These are phyloP conservation scores for Aspergillus conjunctus DNA, from an alignment of 495 filamentous ascomycete genomes.

Conservation along the genomic window DNA sequence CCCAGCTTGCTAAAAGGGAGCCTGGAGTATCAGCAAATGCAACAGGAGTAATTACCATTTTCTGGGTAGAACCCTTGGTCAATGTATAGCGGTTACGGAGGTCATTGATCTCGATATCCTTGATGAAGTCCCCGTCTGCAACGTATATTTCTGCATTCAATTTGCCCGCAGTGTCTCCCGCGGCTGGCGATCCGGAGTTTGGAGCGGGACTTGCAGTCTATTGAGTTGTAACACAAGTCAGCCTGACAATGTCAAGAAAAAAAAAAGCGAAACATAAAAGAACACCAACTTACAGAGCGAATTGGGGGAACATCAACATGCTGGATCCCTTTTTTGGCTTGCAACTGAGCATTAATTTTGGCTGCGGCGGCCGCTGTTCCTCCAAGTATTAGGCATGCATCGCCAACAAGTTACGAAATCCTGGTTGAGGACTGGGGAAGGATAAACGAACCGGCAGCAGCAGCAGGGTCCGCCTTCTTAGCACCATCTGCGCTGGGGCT, in stretches of 20 bases:
- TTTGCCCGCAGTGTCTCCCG: conserved; percentile 54
- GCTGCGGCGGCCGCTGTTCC: conserved; percentile 82
- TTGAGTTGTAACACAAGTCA: conserved; percentile 7
- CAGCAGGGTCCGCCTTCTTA: conserved; percentile 68
- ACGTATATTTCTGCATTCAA: conserved; percentile 89
- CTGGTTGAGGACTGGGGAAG: not conserved
- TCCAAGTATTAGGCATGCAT: conserved; percentile 7
- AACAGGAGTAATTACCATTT: conserved; percentile 95
- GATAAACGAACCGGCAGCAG: conserved; percentile 71
- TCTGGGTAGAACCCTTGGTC: conserved; percentile 96
- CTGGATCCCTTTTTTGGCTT: conserved; percentile 90
- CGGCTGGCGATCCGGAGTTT: conserved; percentile 48
- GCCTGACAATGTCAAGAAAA: conserved; percentile 13
- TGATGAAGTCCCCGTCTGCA: conserved; percentile 94
- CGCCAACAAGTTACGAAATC: not conserved
- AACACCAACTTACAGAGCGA: conserved; percentile 52
- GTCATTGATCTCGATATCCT: conserved; percentile 98
- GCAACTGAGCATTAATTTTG: conserved; percentile 88
- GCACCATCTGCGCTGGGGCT: conserved; percentile 49
- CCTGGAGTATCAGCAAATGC: conserved; percentile 81
- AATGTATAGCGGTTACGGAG: conserved; percentile 95
- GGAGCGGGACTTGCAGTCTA: conserved; percentile 55
- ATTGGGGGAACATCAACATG: conserved; percentile 94
- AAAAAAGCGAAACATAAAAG: not conserved
- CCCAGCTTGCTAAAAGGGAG: conserved; percentile 39